Evolutionary conservation across 805 yeast genomes (phyloP).

Genomic region (Diddensiella santjacobensis): DNA sequence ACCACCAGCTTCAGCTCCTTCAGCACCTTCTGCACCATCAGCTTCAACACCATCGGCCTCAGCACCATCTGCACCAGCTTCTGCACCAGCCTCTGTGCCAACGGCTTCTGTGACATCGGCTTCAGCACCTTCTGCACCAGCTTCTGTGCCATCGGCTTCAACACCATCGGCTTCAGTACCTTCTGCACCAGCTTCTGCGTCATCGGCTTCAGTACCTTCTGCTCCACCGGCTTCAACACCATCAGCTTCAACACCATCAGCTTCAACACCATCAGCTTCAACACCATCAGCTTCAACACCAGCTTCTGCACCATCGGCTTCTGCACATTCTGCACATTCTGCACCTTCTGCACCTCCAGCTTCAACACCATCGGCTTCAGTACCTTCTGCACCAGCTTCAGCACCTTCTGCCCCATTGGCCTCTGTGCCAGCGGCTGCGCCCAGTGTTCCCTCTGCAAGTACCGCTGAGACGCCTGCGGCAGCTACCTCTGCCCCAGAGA

Average conservation of each 20-base stretch:
- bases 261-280: not conserved
- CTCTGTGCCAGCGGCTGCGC: not conserved
- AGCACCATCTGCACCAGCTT: not conserved
- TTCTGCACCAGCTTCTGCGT: not conserved
- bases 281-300: not conserved
- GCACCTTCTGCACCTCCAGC: not conserved
- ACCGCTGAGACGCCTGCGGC: too few species aligned
- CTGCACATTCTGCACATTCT: not conserved
- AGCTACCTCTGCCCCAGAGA: too few species aligned
- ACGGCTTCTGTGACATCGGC: not conserved
- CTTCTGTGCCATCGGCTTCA: not conserved
- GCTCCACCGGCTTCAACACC: too few species aligned
- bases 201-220: not conserved
- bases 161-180: not conserved
- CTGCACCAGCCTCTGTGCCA: not conserved
- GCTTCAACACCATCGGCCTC: not conserved
- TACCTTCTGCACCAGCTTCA: not conserved
- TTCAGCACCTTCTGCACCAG: not conserved
- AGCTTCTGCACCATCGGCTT: conserved; percentile 1
- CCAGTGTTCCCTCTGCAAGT: not conserved
- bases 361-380: not conserved
- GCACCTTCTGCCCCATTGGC: not conserved
- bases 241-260: too few species aligned
- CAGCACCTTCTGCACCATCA: not conserved
- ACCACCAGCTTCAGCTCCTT: not conserved